A percentile compares a stretch with the other conserved stretches of the same genome.
Conservation (phyloP, 345 rosid species). For the Sisymbrium altissimum region DNA sequence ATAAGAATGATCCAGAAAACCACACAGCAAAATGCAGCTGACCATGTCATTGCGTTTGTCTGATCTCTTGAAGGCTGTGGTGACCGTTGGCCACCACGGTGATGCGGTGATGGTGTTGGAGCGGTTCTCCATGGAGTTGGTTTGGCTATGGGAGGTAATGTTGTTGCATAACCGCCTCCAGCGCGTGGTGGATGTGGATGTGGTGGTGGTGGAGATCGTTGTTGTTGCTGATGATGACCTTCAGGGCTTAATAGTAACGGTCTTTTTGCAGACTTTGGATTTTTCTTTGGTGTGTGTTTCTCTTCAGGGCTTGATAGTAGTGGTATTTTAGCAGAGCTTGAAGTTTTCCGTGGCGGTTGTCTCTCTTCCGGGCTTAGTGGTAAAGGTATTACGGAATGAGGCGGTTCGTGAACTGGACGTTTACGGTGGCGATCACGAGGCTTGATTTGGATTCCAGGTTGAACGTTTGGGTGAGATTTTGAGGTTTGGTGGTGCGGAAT, state of each 20-base stretch:
- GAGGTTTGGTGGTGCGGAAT: neutral
- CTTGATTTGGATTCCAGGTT: slow-evolving; percentile 17
- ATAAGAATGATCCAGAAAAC: slow-evolving; percentile 63
- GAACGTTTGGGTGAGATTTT: neutral
- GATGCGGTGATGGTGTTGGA: slow-evolving; percentile 35
- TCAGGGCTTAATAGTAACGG: slow-evolving; percentile 28
- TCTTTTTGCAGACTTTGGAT: slow-evolving; percentile 3
- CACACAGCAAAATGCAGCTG: slow-evolving; percentile 59
- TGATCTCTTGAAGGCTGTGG: slow-evolving; percentile 20
- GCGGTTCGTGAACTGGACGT: slow-evolving; percentile 11
- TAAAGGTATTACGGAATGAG: slow-evolving; percentile 20
- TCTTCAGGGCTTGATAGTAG: slow-evolving; percentile 9
- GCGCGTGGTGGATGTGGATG: slow-evolving; percentile 3
- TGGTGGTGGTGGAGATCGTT: neutral
- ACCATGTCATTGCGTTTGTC: slow-evolving; percentile 55
- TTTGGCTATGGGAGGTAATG: slow-evolving; percentile 34
- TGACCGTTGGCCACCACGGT: neutral
- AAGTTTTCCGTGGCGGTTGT: slow-evolving; percentile 1
- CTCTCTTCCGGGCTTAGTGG: slow-evolving; percentile 33
- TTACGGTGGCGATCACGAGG: slow-evolving; percentile 21
- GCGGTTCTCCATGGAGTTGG: slow-evolving; percentile 28
- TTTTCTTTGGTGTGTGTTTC: neutral
- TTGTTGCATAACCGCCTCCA: slow-evolving; percentile 21
- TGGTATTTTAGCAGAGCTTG: slow-evolving; percentile 18
- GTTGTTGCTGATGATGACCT: slow-evolving; percentile 11